Percentiles rank a stretch among this genome's conserved stretches.
These are phyloP conservation scores for Kodamaea arcana DNA, from an alignment of 1,139 yeast genomes.

Conservation along the genomic window DNA sequence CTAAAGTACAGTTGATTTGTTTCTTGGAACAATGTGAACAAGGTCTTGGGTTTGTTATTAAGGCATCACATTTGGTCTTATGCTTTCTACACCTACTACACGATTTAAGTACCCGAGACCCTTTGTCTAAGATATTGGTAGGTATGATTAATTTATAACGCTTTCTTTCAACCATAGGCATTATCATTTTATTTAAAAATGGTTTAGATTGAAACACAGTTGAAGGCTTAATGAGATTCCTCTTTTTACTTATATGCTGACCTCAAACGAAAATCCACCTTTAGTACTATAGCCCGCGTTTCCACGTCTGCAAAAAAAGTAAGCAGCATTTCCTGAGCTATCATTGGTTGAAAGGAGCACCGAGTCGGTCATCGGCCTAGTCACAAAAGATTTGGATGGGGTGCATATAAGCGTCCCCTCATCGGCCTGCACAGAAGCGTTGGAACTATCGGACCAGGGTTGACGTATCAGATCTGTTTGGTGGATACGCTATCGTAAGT, in stretches of 20 bases:
- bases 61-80: conserved; percentile 62
- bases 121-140: conserved; percentile 4
- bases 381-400: no score
- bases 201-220: no score
- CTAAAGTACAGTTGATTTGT: conserved; percentile 50
- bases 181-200: conserved; percentile 3
- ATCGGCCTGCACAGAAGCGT: no score
- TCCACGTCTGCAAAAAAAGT: conserved; percentile 1
- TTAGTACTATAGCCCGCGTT: neutral
- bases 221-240: no score
- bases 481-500: no score
- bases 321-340: conserved; percentile 6
- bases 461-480: no score
- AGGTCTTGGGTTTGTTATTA: conserved; percentile 46
- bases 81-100: conserved; percentile 63
- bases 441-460: no score
- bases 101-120: conserved; percentile 38
- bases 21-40: conserved; percentile 56
- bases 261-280: no score
- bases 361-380: conserved; percentile 1
- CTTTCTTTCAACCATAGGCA: conserved; percentile 6
- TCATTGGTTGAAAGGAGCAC: conserved; percentile 9
- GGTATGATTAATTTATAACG: conserved; percentile 7
- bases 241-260: no score
- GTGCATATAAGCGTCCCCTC: no score